A percentile compares a stretch with the other conserved stretches of the same genome.
Conservation (phyloP, 805 yeast species). For the Starmerella floricola region DNA sequence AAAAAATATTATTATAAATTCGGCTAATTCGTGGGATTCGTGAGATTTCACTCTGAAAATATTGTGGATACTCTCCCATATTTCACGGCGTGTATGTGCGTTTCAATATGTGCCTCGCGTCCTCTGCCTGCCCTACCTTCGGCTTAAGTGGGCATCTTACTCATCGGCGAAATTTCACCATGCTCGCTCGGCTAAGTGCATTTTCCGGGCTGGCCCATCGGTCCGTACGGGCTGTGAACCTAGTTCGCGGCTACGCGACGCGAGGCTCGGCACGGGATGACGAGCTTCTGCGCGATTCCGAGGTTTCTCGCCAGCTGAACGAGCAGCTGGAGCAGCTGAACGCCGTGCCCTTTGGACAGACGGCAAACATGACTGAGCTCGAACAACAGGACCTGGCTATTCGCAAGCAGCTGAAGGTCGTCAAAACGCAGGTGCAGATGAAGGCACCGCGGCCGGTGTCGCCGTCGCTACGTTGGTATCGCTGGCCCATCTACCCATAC, state of each 20-base stretch:
- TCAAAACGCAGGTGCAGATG: slow-evolving; percentile 57
- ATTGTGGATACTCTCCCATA: too few species aligned
- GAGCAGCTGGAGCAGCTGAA: slow-evolving; percentile 25
- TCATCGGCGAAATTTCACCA: too few species aligned
- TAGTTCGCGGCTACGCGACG: slow-evolving; percentile 1
- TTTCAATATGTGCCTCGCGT: too few species aligned
- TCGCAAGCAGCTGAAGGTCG: slow-evolving; percentile 58
- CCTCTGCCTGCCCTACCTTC: too few species aligned
- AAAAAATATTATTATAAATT: too few species aligned
- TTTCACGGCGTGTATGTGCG: too few species aligned
- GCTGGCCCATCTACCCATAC: slow-evolving; percentile 76
- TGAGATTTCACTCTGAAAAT: too few species aligned
- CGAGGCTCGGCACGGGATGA: not conserved
- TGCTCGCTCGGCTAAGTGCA: too few species aligned
- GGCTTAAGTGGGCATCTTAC: too few species aligned
- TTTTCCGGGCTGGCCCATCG: too few species aligned
- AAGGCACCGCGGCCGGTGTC: slow-evolving; percentile 68
- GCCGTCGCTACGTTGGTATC: slow-evolving; percentile 81
- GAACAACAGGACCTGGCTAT: slow-evolving; percentile 68
- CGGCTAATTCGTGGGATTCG: too few species aligned
- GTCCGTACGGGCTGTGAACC: too few species aligned
- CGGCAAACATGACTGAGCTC: slow-evolving; percentile 47
- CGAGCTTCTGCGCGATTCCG: slow-evolving; percentile 9
- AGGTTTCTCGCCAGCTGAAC: slow-evolving; percentile 16
- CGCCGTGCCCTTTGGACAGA: slow-evolving; percentile 30